Conservation (phyloP, 1,284 basidiomycete species). For the Fistulinella staudtii region DNA sequence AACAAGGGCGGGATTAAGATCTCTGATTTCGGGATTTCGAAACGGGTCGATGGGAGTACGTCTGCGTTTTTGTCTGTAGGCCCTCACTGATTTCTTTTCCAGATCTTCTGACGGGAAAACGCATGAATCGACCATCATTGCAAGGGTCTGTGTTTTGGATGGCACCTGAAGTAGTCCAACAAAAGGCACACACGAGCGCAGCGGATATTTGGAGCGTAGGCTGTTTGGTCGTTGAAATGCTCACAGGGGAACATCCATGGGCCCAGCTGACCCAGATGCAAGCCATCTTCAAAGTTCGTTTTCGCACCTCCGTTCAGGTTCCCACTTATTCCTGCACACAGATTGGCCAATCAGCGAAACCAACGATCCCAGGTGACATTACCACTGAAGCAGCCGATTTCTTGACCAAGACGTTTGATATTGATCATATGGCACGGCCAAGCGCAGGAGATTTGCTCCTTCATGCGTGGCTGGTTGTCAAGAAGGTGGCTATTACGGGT, state of each 20-base stretch:
- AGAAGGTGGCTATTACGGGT: constrained; percentile 28
- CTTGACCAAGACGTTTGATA: constrained; percentile 79
- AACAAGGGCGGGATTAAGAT: constrained; percentile 99
- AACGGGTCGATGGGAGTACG: constrained; percentile 92
- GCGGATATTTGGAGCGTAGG: constrained; percentile 99
- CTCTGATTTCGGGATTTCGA: constrained; percentile 98
- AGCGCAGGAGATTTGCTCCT: constrained; percentile 72
- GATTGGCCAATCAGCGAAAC: constrained; percentile 86
- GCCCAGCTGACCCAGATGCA: constrained; percentile 98
- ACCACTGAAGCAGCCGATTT: constrained; percentile 83
- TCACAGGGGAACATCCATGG: constrained; percentile 97
- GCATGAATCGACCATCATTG: constrained; percentile 83
- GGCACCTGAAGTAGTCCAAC: constrained; percentile 98
- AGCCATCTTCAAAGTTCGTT: constrained; percentile 85
- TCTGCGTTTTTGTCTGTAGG: no score
- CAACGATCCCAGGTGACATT: constrained; percentile 85
- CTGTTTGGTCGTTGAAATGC: constrained; percentile 97
- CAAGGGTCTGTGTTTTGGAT: constrained; percentile 99
- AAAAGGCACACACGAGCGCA: constrained; percentile 89
- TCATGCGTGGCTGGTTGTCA: constrained; percentile 65
- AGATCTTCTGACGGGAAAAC: constrained; percentile 78
- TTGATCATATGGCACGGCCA: constrained; percentile 80
- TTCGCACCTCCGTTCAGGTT: not conserved
- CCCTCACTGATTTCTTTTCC: not conserved
- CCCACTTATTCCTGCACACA: constrained; percentile 28